Base-by-base conservation (phyloP, 2,329 filamentous ascomycete genomes). In the Neophaeococcomyces mojaviensis region DNA sequence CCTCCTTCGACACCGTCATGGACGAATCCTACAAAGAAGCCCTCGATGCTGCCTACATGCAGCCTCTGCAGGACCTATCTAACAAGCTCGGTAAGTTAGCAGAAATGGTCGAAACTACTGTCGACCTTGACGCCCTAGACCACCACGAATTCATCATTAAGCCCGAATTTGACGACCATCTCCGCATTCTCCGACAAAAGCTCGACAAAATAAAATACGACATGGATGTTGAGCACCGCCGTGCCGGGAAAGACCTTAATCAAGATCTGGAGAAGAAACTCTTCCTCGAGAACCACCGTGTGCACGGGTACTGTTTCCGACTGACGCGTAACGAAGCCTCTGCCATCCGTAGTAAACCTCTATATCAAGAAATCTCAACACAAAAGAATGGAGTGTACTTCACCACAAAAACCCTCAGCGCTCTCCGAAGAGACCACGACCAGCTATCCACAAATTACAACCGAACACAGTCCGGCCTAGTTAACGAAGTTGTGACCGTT, bases 371-470 rank as follows among this genome's bases (percentile, higher is more conserved):
- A 65, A 94, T 88, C 64, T 94, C 89, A 0, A 98, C 94, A 0
- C 92, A 97, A 68, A 98, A 98, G 75, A 98, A 96, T 63, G 92
- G 92, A 35, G 92, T 97, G 46, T 98, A 92, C 69, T 98, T 98
- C 66, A 97, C 92, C 1, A 98, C 92, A 3, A 81, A 80, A 44
- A 81, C 77, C 26, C 73, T 98, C 57, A 84, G 88, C 60, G 76
- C 81, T 20, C 78, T 89, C 58, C 84, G 92, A 26, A 80, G 90
- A 44, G 90, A 98, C 59, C 88, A 94, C 55, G 90, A 98, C 60
- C 89, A 97, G 64, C 75, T 96, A 1, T 94, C 88, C 0, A 83
- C 88, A 51, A 95, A 88, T 61, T 98, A 98, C 71, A 94, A 94
- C 67, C 82, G 88, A 44, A 97, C 89, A 0, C 94, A 98, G 67